Percentiles rank a stretch among this genome's conserved stretches.
phyloP scores from a whole-genome alignment of 192 early-diverging fungal species.

The Kappamyces sp. region DNA sequence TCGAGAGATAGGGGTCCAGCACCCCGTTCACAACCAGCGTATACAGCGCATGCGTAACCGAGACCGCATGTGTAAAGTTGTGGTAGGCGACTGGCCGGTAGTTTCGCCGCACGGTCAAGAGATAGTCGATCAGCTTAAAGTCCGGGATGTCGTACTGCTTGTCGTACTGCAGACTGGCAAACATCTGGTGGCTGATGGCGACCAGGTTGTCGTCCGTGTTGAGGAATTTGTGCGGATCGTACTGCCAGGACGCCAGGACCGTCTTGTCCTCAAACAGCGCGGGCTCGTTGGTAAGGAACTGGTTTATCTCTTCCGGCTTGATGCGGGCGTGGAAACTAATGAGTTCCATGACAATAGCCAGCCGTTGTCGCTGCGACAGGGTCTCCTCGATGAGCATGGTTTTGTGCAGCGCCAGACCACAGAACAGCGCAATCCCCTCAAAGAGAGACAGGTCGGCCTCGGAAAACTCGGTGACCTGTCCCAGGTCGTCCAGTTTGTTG shows the following conservation, averaged over 20 bases:
- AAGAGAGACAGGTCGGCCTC: constrained; percentile 26
- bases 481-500: constrained; percentile 28
- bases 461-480: constrained; percentile 21
- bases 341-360: constrained; percentile 36
- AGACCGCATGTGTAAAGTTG: constrained; percentile 43
- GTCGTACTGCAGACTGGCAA: constrained; percentile 24
- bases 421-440: constrained; percentile 36
- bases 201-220: constrained; percentile 29
- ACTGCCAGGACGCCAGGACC: constrained; percentile 15
- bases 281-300: constrained; percentile 12
- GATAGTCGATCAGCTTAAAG: constrained; percentile 28
- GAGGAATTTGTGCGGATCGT: constrained; percentile 27
- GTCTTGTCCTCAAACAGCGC: not conserved
- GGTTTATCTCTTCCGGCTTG: constrained; percentile 19
- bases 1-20: constrained; percentile 13
- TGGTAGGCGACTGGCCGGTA: constrained; percentile 40
- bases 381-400: constrained; percentile 29
- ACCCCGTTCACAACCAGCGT: constrained; percentile 19
- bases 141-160: constrained; percentile 26
- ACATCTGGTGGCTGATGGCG: constrained; percentile 30
- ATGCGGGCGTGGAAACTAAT: constrained; percentile 39
- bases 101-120: constrained; percentile 40
- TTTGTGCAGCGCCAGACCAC: constrained; percentile 36
- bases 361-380: constrained; percentile 20
- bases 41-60: constrained; percentile 37